Base-by-base conservation (phyloP, 495 filamentous ascomycete species). In the Daldinia concentrica region DNA sequence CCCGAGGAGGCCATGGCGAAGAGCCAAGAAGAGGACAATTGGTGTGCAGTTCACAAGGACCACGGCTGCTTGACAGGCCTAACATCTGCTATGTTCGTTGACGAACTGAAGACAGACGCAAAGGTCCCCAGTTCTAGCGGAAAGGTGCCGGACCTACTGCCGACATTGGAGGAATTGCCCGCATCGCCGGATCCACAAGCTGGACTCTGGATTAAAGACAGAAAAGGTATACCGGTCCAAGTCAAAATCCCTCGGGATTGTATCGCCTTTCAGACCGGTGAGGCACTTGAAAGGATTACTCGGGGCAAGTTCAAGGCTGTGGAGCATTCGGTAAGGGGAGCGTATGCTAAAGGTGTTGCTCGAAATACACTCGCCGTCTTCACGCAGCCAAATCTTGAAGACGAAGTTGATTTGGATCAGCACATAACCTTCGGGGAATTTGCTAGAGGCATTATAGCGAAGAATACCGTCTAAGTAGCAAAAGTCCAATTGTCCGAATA, bases 351-450 rank as follows among this genome's bases (percentile, higher is more conserved):
- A 26, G 80, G 82, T 50, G 86, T 97, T 66, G 94, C 94, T 48
- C 84, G 95, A 68, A 98, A 98, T 83, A 99, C 95, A 56, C 82
- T 99, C 63, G 95, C 95, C 5, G 93, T 99, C 30, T 99, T 99
- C 78, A 99, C 95, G 52, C 95, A 99, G 84, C 95, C 95, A 43
- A 97, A 97, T 83, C 78, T 99, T 52, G 90, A 87, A 58, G 95
- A 97, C 72, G 88, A 90, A 82, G 93, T 99, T 15, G 92, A 93
- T 78, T 81, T 83, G 57, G 85, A 90, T 75, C 82, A 85, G 68
- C 89, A 91, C 26, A 86, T 89, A 55, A 90, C 83, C 45, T 98
- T 98, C 85, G 95, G 91, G 30, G 88, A 91, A 74, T 97, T 98
- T 86, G 93, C 93, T 19, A 90, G 88, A 79, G 91, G 89, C 43